Percentiles rank a stretch among this genome's conserved stretches.
Conservation (phyloP, 345 rosid genomes). For the Balakata baccata region DNA sequence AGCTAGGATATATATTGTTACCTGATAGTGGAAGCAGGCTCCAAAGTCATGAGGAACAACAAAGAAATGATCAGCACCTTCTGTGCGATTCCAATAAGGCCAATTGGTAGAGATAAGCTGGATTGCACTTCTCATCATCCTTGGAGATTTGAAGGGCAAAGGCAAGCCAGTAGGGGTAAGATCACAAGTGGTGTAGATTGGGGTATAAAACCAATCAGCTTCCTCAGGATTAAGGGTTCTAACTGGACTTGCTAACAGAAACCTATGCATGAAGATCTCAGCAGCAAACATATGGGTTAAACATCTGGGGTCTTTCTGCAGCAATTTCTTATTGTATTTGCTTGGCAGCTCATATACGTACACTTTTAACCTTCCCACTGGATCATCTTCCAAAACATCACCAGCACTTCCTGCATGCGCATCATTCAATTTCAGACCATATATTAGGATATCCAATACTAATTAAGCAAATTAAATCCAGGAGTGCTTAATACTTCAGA, state of each 20-base stretch:
- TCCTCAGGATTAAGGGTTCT: constrained; percentile 80
- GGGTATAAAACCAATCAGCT: constrained; percentile 97
- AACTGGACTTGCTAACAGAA: constrained; percentile 81
- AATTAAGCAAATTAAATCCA: no score
- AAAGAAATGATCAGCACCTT: constrained; percentile 95
- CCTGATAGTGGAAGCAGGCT: constrained; percentile 95
- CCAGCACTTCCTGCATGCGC: constrained; percentile 78
- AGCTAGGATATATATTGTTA: constrained; percentile 69
- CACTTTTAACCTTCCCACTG: constrained; percentile 87
- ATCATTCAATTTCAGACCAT: constrained; percentile 4
- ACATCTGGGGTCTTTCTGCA: constrained; percentile 92
- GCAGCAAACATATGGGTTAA: constrained; percentile 97
- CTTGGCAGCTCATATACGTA: constrained; percentile 92
- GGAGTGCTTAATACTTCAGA: no score
- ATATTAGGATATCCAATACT: no score
- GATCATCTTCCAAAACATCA: constrained; percentile 92
- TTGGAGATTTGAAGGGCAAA: constrained; percentile 85
- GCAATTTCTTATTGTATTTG: constrained; percentile 86
- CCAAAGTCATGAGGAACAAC: constrained; percentile 97
- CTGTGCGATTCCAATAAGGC: constrained; percentile 94
- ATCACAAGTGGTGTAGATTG: constrained; percentile 86
- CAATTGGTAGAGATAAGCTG: constrained; percentile 77
- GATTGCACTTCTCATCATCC: constrained; percentile 91
- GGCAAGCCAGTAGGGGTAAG: constrained; percentile 92
- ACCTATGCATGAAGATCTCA: constrained; percentile 85